These are phyloP conservation scores for Falciphora oryzae DNA, from an alignment of 2,329 filamentous ascomycete genomes.

Conservation along the genomic window DNA sequence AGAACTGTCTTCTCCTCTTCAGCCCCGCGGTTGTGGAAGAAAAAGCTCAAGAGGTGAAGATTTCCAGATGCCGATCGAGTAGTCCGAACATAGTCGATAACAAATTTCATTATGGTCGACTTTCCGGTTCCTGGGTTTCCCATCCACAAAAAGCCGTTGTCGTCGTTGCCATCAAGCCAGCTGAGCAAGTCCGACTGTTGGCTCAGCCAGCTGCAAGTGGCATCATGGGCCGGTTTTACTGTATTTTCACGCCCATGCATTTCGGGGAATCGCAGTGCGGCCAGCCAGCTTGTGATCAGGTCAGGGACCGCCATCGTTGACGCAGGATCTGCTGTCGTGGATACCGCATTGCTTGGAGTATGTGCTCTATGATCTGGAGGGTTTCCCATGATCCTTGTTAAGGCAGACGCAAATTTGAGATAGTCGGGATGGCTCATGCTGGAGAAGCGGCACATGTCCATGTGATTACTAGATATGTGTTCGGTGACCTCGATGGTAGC, in stretches of 20 bases:
- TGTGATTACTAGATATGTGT: conserved; percentile 27
- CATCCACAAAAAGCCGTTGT: conserved; percentile 37
- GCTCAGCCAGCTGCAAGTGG: conserved; percentile 17
- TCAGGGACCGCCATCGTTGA: neutral
- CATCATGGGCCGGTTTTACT: neutral
- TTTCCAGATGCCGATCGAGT: conserved; percentile 11
- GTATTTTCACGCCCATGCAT: neutral
- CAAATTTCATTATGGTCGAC: conserved; percentile 37
- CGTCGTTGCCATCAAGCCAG: conserved; percentile 25
- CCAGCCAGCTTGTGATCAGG: neutral
- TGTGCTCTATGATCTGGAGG: neutral
- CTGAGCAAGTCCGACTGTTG: conserved; percentile 19
- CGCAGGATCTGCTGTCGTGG: neutral
- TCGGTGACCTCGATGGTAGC: conserved; percentile 23
- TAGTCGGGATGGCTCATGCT: conserved; percentile 16
- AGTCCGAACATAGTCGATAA: conserved; percentile 12
- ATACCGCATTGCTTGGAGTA: neutral
- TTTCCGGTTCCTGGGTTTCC: conserved; percentile 36
- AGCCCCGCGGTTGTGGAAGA: conserved; percentile 41
- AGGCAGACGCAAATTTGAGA: neutral
- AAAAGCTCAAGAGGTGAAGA: conserved; percentile 29
- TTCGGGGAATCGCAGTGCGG: neutral
- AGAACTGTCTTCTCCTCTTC: conserved; percentile 35
- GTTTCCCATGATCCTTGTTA: neutral
- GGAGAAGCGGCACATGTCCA: conserved; percentile 28